A percentile compares a stretch with the other conserved stretches of the same genome.
phyloP scores from a whole-genome alignment of 2,329 filamentous ascomycete genomes.

The Parasarocladium wereldwijsianum region DNA sequence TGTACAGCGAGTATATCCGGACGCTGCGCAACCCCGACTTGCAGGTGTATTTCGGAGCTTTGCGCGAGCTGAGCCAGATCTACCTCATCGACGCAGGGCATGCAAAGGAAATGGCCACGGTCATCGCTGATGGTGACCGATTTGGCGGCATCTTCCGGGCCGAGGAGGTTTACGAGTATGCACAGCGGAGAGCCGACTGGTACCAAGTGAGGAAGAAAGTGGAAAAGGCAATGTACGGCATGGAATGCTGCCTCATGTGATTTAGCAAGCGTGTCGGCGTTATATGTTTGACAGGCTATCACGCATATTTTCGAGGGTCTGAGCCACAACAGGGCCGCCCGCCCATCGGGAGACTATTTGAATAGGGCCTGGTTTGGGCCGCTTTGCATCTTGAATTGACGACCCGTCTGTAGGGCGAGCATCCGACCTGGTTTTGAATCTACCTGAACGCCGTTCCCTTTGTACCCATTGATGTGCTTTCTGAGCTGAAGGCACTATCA shows the following conservation, averaged over 20 bases:
- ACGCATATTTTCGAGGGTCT: too few relatives aligned
- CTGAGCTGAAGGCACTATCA: conserved; percentile 11
- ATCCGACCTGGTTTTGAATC: neutral
- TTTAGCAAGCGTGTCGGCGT: too few relatives aligned
- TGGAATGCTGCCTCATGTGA: conserved; percentile 80
- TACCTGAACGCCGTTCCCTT: conserved; percentile 1
- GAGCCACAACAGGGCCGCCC: too few relatives aligned
- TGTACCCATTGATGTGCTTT: neutral
- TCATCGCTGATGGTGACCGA: conserved; percentile 82
- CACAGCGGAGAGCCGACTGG: conserved; percentile 88
- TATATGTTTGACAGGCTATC: too few relatives aligned
- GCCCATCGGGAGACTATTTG: too few relatives aligned
- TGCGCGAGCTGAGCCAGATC: conserved; percentile 87
- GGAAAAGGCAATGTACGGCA: conserved; percentile 92
- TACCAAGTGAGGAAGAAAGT: conserved; percentile 78
- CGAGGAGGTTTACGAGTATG: conserved; percentile 96
- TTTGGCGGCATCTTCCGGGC: conserved; percentile 88
- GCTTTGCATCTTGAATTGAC: too few relatives aligned
- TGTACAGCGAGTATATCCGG: conserved; percentile 75
- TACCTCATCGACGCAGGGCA: conserved; percentile 76
- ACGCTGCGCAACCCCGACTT: conserved; percentile 73
- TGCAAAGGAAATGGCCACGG: conserved; percentile 85
- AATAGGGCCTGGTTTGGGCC: too few relatives aligned
- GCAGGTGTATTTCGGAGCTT: conserved; percentile 76
- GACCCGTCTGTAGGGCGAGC: too few relatives aligned